phyloP scores from a whole-genome alignment of 75 land plant genomes.

The Sequoiadendron giganteum region DNA sequence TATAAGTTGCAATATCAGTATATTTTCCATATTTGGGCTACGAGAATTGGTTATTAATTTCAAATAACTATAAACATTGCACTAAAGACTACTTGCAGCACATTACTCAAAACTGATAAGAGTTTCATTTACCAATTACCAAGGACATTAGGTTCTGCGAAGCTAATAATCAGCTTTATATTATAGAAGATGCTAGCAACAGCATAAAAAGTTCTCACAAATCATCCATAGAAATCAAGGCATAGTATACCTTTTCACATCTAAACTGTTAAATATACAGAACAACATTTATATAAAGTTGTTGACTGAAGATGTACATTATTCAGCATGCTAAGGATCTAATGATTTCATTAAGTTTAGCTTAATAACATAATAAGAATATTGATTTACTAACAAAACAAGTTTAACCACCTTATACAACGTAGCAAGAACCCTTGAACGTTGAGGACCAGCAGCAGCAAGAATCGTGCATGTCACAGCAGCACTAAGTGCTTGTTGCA shows the following conservation, averaged over 20 bases:
- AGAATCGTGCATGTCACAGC: conserved; percentile 98
- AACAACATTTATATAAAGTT: neutral
- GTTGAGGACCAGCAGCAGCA: conserved; percentile 99
- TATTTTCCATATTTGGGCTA: neutral
- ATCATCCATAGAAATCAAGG: neutral
- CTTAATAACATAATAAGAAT: neutral
- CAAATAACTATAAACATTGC: neutral
- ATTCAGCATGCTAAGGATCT: neutral
- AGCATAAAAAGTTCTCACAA: neutral
- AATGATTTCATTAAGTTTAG: neutral
- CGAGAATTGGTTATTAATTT: neutral
- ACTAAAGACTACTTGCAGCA: neutral
- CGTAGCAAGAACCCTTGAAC: conserved; percentile 98
- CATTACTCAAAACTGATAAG: neutral
- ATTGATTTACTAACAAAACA: conserved; percentile 6
- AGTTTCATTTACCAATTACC: neutral
- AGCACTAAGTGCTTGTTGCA: conserved; percentile 95
- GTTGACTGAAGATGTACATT: neutral
- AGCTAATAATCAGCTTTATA: neutral
- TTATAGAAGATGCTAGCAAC: neutral
- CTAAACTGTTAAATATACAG: neutral
- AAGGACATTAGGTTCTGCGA: neutral
- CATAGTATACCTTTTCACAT: neutral
- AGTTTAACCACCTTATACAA: conserved; percentile 75
- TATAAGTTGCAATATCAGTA: neutral